Base-by-base conservation (phyloP, 73 alveolate genomes). In the Paramecium sexaurelia region DNA sequence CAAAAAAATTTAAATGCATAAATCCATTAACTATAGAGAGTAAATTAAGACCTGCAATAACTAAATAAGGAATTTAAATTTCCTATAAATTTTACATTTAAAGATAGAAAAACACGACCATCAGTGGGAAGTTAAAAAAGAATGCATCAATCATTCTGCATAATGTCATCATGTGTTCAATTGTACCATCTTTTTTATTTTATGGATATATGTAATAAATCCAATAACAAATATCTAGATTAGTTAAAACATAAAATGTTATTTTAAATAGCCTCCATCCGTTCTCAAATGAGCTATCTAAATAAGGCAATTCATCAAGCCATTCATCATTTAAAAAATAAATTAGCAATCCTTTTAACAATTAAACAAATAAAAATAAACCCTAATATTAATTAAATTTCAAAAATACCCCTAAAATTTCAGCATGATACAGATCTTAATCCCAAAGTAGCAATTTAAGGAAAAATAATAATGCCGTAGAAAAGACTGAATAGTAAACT, bases 1-100 rank as follows among this genome's bases (percentile, higher is more conserved):
- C 90, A 78, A 78, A 78, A 78, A 78, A 78, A 36, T 78, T 78
- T 24, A 78, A 33, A 11, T 41, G 73, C 90, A 78, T 78, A 11
- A 78, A 45, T 40, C 61, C 68, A 78, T 78, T 78, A 5, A 45
- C 68, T 19, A 78, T 78, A 7, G 22, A 9, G 43, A 78, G 29
- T 13, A 78, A 26, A 43, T 78, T 78, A 8, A 78, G 35, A 10
- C 43, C 43, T 22, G 90, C 69, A 78, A 39, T 40, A 19, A 39
- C 43, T 39, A 39, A 13, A 22, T 78, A 78, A 1, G 73, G 45
- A 5, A 78, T 40, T 20, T 45, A 6, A 2, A 78, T 1, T 7
- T 41, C 8, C 19, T 78, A 6, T 19, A 39, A 29, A 45, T 39
- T 47, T 13, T 43, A 7, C 68, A 78, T 13, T 78, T 78, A 78